Evolutionary conservation across 164 flowering plant species (phyloP), one percentile per base, ranked within the genome.

Genomic region (Tinospora cordifolia): DNA sequence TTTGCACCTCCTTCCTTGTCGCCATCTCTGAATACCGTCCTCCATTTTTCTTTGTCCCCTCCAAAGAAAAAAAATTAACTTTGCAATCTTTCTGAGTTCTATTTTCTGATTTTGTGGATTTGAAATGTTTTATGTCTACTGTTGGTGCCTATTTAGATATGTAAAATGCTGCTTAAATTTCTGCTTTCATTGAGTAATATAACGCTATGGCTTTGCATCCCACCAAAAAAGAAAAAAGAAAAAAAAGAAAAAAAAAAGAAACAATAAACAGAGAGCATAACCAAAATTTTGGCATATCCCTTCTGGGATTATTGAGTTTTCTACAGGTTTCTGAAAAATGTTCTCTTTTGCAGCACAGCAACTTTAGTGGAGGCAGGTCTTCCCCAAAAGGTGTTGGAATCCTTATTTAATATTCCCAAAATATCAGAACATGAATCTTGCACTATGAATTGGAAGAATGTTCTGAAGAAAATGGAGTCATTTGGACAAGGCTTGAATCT

Each of bases 381-480:
- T 46, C 83, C 93, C 40, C 90, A 85, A 70, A 74, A 75, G 71
- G 86, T 93, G 66, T 79, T 91, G 83, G 88, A 88, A 69, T 88
- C 90, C 65, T 81, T 93, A 76, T 93, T 88, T 74, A 88, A 80
- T 69, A 71, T 90, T 14, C 80, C 90, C 34, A 79, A 79, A 76
- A 84, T 82, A 67, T 77, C 90, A 70, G 84, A 86, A 76, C 83
- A 74, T 58, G 87, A 86, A 65, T 90, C 90, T 38, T 73, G 62
- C 68, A 78, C 82, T 58, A 91, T 90, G 98, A 83, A 87, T 74
- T 93, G 97, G 96, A 90, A 83, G 78, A 83, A 83, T 72, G 85
- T 88, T 15, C 94, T 78, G 22, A 87, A 82, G 80, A 87, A 90
- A 79, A 74, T 91, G 84, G 84, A 88, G 72, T 79, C 86, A 24